phyloP scores from a whole-genome alignment of 2,329 filamentous ascomycete species.

The Epichloe hybrida region DNA sequence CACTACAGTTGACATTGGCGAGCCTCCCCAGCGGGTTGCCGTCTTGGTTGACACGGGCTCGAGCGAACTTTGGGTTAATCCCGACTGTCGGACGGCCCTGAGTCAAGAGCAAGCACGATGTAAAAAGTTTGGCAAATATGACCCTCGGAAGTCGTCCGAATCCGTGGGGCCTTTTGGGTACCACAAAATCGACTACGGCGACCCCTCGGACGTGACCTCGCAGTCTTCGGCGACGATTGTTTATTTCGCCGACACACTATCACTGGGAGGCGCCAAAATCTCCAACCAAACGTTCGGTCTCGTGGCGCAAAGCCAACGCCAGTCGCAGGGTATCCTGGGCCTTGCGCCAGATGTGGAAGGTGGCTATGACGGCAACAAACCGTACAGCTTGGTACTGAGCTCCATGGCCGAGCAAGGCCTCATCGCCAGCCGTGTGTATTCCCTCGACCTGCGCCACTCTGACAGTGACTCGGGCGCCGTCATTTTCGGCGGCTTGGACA shows the following conservation, averaged over 20 bases:
- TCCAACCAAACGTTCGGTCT: slow-evolving; percentile 37
- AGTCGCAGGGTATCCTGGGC: slow-evolving; percentile 38
- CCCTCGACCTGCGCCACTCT: slow-evolving; percentile 35
- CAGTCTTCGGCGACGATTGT: slow-evolving; percentile 26
- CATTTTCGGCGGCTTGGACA: slow-evolving; percentile 40
- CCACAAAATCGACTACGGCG: slow-evolving; percentile 27
- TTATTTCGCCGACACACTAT: slow-evolving; percentile 33
- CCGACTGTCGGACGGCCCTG: slow-evolving; percentile 28
- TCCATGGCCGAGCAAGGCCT: slow-evolving; percentile 32
- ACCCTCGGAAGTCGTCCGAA: slow-evolving; percentile 26
- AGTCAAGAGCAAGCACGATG: slow-evolving; percentile 24
- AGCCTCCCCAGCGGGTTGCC: slow-evolving; percentile 27
- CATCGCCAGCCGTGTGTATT: slow-evolving; percentile 36
- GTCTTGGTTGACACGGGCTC: slow-evolving; percentile 40
- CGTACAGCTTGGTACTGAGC: slow-evolving; percentile 42
- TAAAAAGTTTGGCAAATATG: slow-evolving; percentile 27
- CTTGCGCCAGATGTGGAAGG: slow-evolving; percentile 28
- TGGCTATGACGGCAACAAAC: slow-evolving; percentile 22
- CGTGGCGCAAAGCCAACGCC: slow-evolving; percentile 28
- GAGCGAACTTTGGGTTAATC: slow-evolving; percentile 42
- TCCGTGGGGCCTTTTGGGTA: slow-evolving; percentile 21
- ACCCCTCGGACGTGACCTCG: slow-evolving; percentile 20
- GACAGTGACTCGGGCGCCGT: slow-evolving; percentile 31
- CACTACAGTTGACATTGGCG: slow-evolving; percentile 28
- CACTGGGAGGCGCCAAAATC: slow-evolving; percentile 29